A percentile compares a stretch with the other conserved stretches of the same genome.
These are phyloP conservation scores for Alternaria sp. DNA, from an alignment of 2,329 filamentous ascomycete genomes.

Conservation along the genomic window DNA sequence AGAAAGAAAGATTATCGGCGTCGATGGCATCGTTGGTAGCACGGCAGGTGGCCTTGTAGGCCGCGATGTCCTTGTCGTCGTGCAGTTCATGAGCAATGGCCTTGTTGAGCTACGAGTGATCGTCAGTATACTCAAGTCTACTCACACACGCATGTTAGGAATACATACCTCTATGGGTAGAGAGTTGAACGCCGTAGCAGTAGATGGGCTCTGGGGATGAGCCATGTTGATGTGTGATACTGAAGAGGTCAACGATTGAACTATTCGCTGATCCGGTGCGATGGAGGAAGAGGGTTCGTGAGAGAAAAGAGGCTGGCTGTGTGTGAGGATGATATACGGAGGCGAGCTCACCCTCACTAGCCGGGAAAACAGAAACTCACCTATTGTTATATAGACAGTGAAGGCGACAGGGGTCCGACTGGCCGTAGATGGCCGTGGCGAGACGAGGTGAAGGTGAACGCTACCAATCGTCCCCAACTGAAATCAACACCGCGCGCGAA, in stretches of 20 bases:
- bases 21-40: conserved; percentile 50
- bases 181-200: conserved; percentile 35
- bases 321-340: background rate
- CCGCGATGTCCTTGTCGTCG: conserved; percentile 53
- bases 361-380: background rate
- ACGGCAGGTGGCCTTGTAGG: conserved; percentile 51
- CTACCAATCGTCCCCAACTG: background rate
- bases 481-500: background rate
- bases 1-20: conserved; percentile 52
- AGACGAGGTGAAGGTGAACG: conserved; percentile 6
- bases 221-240: conserved; percentile 15
- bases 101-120: conserved; percentile 47
- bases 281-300: background rate
- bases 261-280: background rate
- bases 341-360: background rate
- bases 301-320: background rate
- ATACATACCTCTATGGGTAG: conserved; percentile 42
- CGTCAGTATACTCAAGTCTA: background rate
- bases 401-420: background rate
- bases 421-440: background rate
- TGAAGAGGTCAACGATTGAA: background rate
- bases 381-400: conserved; percentile 4
- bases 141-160: background rate
- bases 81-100: conserved; percentile 48
- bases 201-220: conserved; percentile 1